Base-by-base conservation (phyloP, 306 rosid genomes). In the Mimosa bimucronata region DNA sequence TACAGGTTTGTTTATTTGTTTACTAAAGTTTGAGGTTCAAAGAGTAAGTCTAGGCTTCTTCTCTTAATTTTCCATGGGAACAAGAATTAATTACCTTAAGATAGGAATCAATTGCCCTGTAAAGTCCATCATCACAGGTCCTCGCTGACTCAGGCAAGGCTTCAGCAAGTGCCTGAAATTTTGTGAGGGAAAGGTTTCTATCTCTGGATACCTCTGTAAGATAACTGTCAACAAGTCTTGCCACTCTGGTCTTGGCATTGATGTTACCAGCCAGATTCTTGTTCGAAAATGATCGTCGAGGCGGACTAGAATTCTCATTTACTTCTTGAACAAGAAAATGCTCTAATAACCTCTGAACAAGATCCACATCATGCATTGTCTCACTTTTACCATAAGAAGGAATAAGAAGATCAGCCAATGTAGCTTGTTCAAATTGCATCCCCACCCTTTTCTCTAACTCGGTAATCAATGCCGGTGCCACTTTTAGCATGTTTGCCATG, bases 91-190 rank as follows among this genome's bases (percentile, higher is more conserved):
- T 80, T 88, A 93, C 99, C 97, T 93, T 95, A 21, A 95, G 98
- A 87, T 96, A 96, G 65, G 99, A 96, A 85, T 96, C 99, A 21
- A 96, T 79, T 57, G 99, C 99, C 81, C 99, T 83, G 77, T 95
- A 95, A 61, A 93, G 98, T 79, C 99, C 99, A 83, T 95, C 99
- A 74, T 95, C 99, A 65, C 92, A 93, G 44, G 90, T 89, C 83
- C 99, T 84, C 66, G 99, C 97, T 65, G 97, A 87, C 69, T 93
- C 98, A 12, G 99, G 99, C 88, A 96, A 85, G 62, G 99, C 97
- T 86, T 96, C 99, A 0, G 97, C 99, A 40, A 96, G 93, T n/a
- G 92, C 99, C 89, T 96, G 99, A 87, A 96, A 96, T 84, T 95
- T 96, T 61, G 99, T 96, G 78, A 91, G 88, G 75, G 99, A 89